phyloP scores from a whole-genome alignment of 352 stramenopile species.

The Phytophthora cactorum region DNA sequence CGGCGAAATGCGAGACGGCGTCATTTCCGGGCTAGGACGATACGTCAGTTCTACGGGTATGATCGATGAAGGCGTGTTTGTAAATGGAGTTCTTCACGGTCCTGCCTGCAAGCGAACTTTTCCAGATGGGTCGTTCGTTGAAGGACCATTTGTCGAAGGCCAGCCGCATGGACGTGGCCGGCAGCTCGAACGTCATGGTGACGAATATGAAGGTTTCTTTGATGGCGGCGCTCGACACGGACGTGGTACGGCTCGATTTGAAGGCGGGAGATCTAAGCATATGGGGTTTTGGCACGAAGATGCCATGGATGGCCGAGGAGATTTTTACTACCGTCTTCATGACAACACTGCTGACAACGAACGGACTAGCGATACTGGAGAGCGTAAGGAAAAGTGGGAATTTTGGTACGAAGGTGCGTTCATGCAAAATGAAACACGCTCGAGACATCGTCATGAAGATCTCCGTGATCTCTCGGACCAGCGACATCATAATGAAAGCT shows the following conservation, averaged over 20 bases:
- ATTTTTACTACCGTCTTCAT: constrained; percentile 54
- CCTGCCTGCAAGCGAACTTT: constrained; percentile 50
- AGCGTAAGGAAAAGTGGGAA: constrained; percentile 43
- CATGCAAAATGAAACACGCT: constrained; percentile 59
- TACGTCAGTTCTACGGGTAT: constrained; percentile 72
- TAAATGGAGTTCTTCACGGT: constrained; percentile 61
- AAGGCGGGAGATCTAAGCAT: constrained; percentile 46
- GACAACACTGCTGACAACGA: neutral
- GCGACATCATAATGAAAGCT: constrained; percentile 17
- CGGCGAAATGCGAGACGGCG: constrained; percentile 67
- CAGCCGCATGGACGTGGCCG: constrained; percentile 52
- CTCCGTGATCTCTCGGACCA: constrained; percentile 34
- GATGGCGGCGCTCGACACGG: constrained; percentile 54
- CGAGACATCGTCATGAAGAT: constrained; percentile 61
- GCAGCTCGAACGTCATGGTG: constrained; percentile 47
- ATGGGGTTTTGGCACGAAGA: constrained; percentile 76
- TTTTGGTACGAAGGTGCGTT: constrained; percentile 84
- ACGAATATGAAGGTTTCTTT: constrained; percentile 73
- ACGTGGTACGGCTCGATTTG: constrained; percentile 48
- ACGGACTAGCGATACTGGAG: constrained; percentile 1
- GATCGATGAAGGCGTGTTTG: constrained; percentile 70
- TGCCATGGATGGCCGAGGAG: constrained; percentile 61
- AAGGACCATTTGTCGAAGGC: constrained; percentile 56
- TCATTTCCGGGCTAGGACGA: constrained; percentile 54
- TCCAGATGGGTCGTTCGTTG: constrained; percentile 51